Conservation (phyloP, 2,329 filamentous ascomycete genomes). For the Leptographium galeiforme region DNA sequence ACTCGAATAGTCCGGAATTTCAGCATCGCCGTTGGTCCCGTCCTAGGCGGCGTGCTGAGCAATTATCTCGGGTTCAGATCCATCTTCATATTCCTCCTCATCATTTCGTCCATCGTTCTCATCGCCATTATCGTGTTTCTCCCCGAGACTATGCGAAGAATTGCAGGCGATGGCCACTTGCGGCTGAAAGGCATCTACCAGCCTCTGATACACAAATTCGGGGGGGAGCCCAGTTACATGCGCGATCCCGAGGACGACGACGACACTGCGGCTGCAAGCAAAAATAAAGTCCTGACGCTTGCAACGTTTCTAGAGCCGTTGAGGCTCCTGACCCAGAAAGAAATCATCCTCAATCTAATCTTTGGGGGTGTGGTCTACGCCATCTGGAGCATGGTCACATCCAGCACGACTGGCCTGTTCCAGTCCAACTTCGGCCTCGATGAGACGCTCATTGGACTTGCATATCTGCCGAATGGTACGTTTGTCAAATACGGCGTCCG, state of each 20-base stretch:
- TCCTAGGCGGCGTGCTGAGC: neutral
- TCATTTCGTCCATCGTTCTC: neutral
- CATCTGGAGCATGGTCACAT: slow-evolving; percentile 4
- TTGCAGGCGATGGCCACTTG: neutral
- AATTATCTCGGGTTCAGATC: neutral
- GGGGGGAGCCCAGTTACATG: neutral
- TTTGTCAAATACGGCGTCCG: too few species aligned
- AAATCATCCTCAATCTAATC: neutral
- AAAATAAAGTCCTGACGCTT: neutral
- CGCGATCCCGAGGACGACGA: neutral
- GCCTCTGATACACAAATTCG: neutral
- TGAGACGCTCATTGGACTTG: neutral
- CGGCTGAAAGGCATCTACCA: neutral
- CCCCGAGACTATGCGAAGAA: neutral
- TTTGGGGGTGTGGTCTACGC: slow-evolving; percentile 1
- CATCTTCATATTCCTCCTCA: slow-evolving; percentile 1
- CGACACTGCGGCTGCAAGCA: neutral
- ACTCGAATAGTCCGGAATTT: neutral
- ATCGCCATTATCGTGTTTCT: neutral
- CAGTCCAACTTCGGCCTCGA: neutral
- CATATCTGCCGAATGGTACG: neutral
- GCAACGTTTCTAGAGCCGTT: neutral
- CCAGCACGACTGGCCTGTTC: slow-evolving; percentile 1
- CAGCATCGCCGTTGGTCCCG: slow-evolving; percentile 1
- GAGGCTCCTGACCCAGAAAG: neutral